Percentiles rank a stretch among this genome's conserved stretches.
Evolutionary conservation across 306 rosid genomes (phyloP).

Genomic region (Medicago lupulina): DNA sequence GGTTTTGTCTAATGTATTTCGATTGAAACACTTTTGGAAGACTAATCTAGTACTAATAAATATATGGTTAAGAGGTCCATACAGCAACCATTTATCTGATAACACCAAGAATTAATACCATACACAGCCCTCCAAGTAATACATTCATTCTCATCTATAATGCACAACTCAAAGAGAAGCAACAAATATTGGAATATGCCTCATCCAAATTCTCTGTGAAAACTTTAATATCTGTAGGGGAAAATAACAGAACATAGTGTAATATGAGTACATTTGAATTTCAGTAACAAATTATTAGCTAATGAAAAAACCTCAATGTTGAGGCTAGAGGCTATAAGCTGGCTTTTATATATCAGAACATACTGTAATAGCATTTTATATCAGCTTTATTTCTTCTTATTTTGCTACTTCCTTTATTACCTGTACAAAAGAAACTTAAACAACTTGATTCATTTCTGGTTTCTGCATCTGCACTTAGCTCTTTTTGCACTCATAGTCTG

Average conservation of each 20-base stretch:
- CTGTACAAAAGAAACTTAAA: conserved; percentile 56
- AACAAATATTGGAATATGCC: neutral
- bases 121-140: neutral
- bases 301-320: conserved; percentile 37
- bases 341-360: too few species aligned
- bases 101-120: too few species aligned
- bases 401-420: conserved; percentile 35
- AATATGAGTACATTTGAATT: conserved; percentile 39
- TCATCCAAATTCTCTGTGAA: conserved; percentile 15
- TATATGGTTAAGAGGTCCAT: too few species aligned
- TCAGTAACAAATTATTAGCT: conserved; percentile 45
- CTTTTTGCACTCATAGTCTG: conserved; percentile 71
- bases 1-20: too few species aligned
- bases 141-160: conserved; percentile 2
- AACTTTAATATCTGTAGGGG: neutral
- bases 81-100: too few species aligned
- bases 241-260: neutral
- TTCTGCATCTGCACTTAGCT: conserved; percentile 81
- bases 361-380: neutral
- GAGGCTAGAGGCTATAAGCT: neutral
- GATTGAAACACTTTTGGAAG: too few species aligned
- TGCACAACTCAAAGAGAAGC: conserved; percentile 1
- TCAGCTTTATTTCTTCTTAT: conserved; percentile 32
- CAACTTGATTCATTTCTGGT: conserved; percentile 51
- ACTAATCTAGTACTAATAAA: too few species aligned